Percentiles rank a stretch among this genome's conserved stretches.
These are phyloP conservation scores for Rutstroemia sp. DNA, from an alignment of 2,329 filamentous ascomycete species.

Conservation along the genomic window DNA sequence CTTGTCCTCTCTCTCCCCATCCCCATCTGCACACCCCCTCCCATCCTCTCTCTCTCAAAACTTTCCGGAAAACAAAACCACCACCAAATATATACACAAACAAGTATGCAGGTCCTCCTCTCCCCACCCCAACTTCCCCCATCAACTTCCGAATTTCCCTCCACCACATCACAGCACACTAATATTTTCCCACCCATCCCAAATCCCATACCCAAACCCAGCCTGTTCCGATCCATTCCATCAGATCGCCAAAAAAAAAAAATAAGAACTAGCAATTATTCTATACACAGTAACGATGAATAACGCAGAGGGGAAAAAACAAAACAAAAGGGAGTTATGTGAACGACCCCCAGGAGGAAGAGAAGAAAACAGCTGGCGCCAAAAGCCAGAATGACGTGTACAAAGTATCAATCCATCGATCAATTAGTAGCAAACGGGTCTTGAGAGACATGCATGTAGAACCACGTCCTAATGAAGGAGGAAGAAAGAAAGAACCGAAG, in stretches of 20 bases:
- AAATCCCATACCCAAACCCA: neutral
- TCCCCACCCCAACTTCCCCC: neutral
- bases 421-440: too few species aligned
- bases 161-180: neutral
- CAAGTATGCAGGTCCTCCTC: neutral
- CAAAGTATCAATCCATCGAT: too few species aligned
- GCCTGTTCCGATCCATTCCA: neutral
- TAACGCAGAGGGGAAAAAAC: neutral
- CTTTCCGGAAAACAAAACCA: neutral
- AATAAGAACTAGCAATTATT: neutral
- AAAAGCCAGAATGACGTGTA: too few species aligned
- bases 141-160: neutral
- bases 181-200: neutral
- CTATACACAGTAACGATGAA: neutral
- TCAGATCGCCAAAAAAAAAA: neutral
- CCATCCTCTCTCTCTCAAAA: neutral
- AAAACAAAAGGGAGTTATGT: neutral
- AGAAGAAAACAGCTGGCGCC: too few species aligned
- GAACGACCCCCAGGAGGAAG: neutral
- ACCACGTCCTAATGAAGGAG: too few species aligned
- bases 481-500: too few species aligned
- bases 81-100: neutral
- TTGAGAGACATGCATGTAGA: too few species aligned
- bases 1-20: too few species aligned
- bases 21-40: neutral